Percentiles rank a stretch among this genome's conserved stretches.
Evolutionary conservation across 1,284 basidiomycete species (phyloP).

Genomic region (Cerioporus squamosus): DNA sequence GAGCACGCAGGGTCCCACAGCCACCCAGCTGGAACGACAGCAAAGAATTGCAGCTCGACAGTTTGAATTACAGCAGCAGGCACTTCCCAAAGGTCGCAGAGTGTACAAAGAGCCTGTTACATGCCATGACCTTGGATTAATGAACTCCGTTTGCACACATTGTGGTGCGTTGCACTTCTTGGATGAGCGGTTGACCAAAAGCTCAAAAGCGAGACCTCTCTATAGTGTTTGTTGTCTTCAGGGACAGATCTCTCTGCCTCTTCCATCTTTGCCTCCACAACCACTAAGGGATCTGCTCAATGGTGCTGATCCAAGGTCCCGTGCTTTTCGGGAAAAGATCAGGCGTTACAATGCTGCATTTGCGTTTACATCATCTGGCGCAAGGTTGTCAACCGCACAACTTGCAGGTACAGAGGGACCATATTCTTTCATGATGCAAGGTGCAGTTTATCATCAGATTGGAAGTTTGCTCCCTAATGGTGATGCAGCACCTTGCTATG

Average conservation of each 20-base stretch:
- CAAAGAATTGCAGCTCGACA: neutral
- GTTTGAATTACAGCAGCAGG: neutral
- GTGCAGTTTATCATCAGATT: conserved; percentile 11
- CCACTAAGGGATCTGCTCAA: conserved; percentile 11
- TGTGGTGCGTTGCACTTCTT: neutral
- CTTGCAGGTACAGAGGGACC: conserved; percentile 23
- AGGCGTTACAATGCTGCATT: conserved; percentile 37
- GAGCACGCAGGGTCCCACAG: neutral
- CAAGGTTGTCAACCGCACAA: conserved; percentile 12
- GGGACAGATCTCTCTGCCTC: neutral
- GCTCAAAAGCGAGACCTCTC: neutral
- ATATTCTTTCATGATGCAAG: conserved; percentile 30
- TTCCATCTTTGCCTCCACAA: neutral
- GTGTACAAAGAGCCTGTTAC: neutral
- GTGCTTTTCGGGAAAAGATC: conserved; percentile 33
- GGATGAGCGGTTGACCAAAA: neutral
- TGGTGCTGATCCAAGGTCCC: conserved; percentile 12
- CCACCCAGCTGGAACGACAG: neutral
- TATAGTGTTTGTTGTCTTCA: neutral
- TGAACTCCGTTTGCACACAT: neutral
- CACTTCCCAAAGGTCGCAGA: neutral
- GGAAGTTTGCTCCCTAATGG: neutral
- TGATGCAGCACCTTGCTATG: conserved; percentile 10
- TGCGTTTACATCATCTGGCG: conserved; percentile 35
- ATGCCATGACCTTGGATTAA: neutral